Base-by-base conservation (phyloP, 495 filamentous ascomycete species). In the Saxispiralis lemnorum region DNA sequence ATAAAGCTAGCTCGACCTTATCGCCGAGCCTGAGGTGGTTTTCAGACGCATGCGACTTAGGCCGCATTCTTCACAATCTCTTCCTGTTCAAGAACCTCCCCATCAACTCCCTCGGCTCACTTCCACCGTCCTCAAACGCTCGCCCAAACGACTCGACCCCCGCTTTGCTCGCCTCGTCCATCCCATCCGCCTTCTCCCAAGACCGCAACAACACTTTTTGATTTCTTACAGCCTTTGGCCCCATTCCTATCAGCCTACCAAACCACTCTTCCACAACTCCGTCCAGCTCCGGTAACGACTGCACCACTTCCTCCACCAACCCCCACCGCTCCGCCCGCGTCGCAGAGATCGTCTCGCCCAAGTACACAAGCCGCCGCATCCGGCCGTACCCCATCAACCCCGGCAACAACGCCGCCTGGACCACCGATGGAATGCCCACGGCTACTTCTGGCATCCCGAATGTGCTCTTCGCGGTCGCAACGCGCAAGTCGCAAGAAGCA, bases 391-490 rank as follows among this genome's bases (percentile, higher is more conserved):
- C 52, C 28, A 55, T 49, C 31, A 51, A 31, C 19, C 48, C 39
- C 6, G 52, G 49, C 12, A 55, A 31, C 4, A 51, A 41, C 12
- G 48, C 49, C 6, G 52, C 52, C 31, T 55, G 45, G 13, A 52
- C 46, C 3, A 55, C 52, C 6, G 45, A 49, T 7, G 52, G 49
- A 14, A 55, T 48, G 7, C 52, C 52, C 6, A 55, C 32, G 31
- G 36, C 46, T 6, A 51, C 49, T 31, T 55, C 52, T 5, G 52
- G 52, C 52, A 55, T 55, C 7, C 45, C 52, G 38, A 55, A 55
- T 1, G 30, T 31, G 15, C 39, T 38, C n/a, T 17, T 21, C 14
- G 31, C 33, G 10, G 52, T 55, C 11, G 48, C 48, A 14, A 51
- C 35, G 7, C 49, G 33, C 35, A 55, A 33, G 24, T 55, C 52